Percentiles rank a stretch among this genome's conserved stretches.
phyloP scores from a whole-genome alignment of 2,329 filamentous ascomycete genomes.

The Mycosphaerella sp. region DNA sequence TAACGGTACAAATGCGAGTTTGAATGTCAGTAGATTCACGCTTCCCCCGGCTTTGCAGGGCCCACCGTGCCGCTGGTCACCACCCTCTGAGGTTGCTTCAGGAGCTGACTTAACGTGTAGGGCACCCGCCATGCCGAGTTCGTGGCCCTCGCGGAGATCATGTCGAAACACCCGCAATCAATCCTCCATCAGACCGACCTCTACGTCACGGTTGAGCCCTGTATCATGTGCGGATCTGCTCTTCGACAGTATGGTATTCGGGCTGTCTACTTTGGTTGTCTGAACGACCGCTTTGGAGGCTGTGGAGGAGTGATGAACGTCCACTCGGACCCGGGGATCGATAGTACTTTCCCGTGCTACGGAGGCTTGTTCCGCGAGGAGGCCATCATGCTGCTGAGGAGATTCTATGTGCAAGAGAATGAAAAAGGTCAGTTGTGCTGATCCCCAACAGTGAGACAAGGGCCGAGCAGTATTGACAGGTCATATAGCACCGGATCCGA shows the following conservation, averaged over 20 bases:
- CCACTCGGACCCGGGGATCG: constrained; percentile 67
- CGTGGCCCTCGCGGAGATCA: constrained; percentile 67
- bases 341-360: constrained; percentile 72
- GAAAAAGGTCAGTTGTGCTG: constrained; percentile 60
- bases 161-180: constrained; percentile 57
- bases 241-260: constrained; percentile 82
- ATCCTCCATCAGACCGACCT: constrained; percentile 69
- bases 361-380: constrained; percentile 87
- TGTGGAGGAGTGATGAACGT: constrained; percentile 89
- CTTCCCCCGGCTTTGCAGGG: background rate
- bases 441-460: background rate
- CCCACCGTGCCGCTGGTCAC: too few species aligned
- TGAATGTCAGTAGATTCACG: constrained; percentile 46
- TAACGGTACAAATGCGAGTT: constrained; percentile 91
- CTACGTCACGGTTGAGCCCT: constrained; percentile 97
- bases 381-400: constrained; percentile 81
- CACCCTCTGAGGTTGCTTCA: background rate
- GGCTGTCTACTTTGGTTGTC: constrained; percentile 88
- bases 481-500: constrained; percentile 53
- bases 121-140: constrained; percentile 95
- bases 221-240: constrained; percentile 96
- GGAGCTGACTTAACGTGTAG: constrained; percentile 35
- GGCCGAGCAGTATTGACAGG: constrained; percentile 1
- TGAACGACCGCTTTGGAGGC: constrained; percentile 95
- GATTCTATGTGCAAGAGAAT: constrained; percentile 98